Base-by-base conservation (phyloP, 371 early-diverging fungal species). In the Rhizopus stolonifer region DNA sequence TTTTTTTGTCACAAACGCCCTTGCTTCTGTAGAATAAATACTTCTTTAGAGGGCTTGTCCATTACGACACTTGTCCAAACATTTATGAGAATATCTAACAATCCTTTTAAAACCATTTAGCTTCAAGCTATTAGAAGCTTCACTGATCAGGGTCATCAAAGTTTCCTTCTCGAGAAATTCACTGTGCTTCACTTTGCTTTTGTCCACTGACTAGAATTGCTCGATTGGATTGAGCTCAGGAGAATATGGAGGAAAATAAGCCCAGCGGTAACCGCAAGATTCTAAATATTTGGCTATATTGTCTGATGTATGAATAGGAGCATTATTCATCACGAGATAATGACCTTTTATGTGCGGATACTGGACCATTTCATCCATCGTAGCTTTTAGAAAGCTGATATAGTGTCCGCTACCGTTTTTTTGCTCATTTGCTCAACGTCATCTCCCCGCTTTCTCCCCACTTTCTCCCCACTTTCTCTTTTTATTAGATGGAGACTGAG, bases 201-300 rank as follows among this genome's bases (percentile, higher is more conserved):
- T 53, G 22, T 31, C 26, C 18, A 53, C 48, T 34, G 54, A 46
- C 50, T 54, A 50, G 31, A 60, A 60, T 43, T 60, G 54, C 42
- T 60, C 60, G 45, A 60, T 60, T 39, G 54, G 54, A 54, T 50
- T 45, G 8, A 48, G 51, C 34, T 54, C 40, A 38, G 47, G 46
- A 42, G 46, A 60, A 26, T 50, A 60, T 46, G 44, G 34, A n/a
- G n/a, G n/a, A n/a, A n/a, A n/a, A n/a, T n/a, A n/a, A n/a, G n/a
- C n/a, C n/a, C n/a, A n/a, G n/a, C n/a, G 50, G 32, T 58, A 58
- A 24, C 59, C 52, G 26, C 48, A 46, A 49, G 46, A 55, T 23
- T 55, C n/a, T 11, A 58, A n/a, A n/a, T n/a, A n/a, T n/a, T n/a
- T n/a, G n/a, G n/a, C n/a, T n/a, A n/a, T n/a, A n/a, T n/a, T n/a